Percentiles rank a stretch among this genome's conserved stretches.
Evolutionary conservation across 148 eudicot species (phyloP).

Genomic region (Rhododendron williamsianum): DNA sequence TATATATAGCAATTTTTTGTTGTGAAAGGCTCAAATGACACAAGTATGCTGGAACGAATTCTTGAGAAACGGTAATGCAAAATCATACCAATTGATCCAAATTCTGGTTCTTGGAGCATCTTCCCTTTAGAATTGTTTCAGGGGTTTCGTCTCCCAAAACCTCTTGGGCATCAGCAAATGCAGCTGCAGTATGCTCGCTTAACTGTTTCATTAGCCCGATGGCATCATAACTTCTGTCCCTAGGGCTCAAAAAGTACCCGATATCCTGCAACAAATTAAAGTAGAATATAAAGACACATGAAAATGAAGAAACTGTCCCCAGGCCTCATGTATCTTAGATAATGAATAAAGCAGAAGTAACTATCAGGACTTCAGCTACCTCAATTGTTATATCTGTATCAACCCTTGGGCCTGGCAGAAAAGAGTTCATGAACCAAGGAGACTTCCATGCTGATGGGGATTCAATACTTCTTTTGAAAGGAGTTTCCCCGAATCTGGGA

Average conservation of each 20-base stretch:
- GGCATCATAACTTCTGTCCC: slow-evolving; percentile 71
- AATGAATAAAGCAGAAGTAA: not conserved
- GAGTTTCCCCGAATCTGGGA: slow-evolving; percentile 71
- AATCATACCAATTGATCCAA: slow-evolving; percentile 40
- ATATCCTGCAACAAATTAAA: slow-evolving; percentile 48
- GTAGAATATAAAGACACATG: not conserved
- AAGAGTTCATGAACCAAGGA: slow-evolving; percentile 84
- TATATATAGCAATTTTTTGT: not conserved
- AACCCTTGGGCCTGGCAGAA: slow-evolving; percentile 64
- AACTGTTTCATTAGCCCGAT: slow-evolving; percentile 84
- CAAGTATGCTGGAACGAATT: not conserved
- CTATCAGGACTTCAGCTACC: slow-evolving; percentile 30
- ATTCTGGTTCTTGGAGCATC: slow-evolving; percentile 24
- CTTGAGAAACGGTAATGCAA: not conserved
- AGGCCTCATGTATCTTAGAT: not conserved
- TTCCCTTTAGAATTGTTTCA: slow-evolving; percentile 53
- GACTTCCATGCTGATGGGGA: slow-evolving; percentile 99
- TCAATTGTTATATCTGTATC: slow-evolving; percentile 83
- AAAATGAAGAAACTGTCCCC: not conserved
- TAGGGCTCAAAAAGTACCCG: slow-evolving; percentile 74
- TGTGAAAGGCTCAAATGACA: not conserved
- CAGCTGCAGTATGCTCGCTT: slow-evolving; percentile 67
- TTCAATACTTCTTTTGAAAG: slow-evolving; percentile 76
- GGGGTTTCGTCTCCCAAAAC: slow-evolving; percentile 87
- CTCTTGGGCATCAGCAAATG: slow-evolving; percentile 83